phyloP scores from a whole-genome alignment of 495 filamentous ascomycete species.

The Podospora pseudocomata region DNA sequence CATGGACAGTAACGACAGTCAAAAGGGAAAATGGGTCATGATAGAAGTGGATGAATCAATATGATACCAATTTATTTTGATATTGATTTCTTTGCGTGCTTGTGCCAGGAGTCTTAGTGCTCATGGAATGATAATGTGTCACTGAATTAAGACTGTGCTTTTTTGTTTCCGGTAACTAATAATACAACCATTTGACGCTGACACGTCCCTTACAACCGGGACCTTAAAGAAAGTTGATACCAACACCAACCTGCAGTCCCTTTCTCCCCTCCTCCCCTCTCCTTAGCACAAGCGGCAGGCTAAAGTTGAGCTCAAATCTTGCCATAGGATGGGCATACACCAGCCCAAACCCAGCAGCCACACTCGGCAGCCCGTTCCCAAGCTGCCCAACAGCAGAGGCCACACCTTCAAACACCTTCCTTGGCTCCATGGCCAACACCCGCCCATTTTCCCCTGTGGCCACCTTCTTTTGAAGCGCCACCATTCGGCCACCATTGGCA shows the following conservation, averaged over 20 bases:
- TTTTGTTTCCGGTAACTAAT: background rate
- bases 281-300: conserved; percentile 75
- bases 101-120: background rate
- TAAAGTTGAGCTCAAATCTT: conserved; percentile 93
- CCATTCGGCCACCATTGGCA: conserved; percentile 80
- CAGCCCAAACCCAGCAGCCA: conserved; percentile 81
- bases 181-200: background rate
- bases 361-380: conserved; percentile 71
- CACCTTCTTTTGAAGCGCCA: conserved; percentile 62
- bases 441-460: conserved; percentile 40
- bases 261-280: conserved; percentile 83
- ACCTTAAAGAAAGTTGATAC: conserved; percentile 83
- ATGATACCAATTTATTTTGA: background rate
- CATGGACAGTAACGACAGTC: background rate
- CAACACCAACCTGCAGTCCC: conserved; percentile 87
- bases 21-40: background rate
- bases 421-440: conserved; percentile 32
- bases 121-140: too few species aligned
- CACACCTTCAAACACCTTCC: conserved; percentile 48
- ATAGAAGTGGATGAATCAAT: conserved; percentile 2
- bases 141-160: too few species aligned
- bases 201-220: background rate
- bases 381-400: conserved; percentile 60
- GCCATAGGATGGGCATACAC: conserved; percentile 92
- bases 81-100: background rate